phyloP scores from a whole-genome alignment of 257 asterid genomes.

The Voacanga thouarsii region DNA sequence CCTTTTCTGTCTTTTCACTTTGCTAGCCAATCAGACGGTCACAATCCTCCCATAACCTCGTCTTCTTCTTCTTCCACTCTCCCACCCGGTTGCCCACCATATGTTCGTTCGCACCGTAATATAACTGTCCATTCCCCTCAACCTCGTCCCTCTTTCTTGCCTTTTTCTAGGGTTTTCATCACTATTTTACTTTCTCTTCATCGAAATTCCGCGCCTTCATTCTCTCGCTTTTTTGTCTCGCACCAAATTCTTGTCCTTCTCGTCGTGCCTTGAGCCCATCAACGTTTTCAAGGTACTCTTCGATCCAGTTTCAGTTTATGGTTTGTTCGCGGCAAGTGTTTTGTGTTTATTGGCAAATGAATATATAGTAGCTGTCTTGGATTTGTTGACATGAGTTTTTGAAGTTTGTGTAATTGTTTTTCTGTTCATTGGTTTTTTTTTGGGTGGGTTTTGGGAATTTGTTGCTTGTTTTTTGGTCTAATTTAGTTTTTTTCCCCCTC shows the following conservation, averaged over 20 bases:
- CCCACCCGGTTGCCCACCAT: slow-evolving; percentile 3
- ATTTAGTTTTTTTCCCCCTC: neutral
- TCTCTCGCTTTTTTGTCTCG: neutral
- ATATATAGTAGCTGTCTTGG: neutral
- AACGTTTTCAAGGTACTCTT: slow-evolving; percentile 19
- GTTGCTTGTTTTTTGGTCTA: neutral
- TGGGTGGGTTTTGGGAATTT: slow-evolving; percentile 12
- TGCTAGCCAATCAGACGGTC: slow-evolving; percentile 28
- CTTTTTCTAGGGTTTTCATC: slow-evolving; percentile 31
- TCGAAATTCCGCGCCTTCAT: neutral
- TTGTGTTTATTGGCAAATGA: neutral
- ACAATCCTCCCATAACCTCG: slow-evolving; percentile 14
- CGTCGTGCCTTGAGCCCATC: neutral
- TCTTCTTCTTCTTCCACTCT: slow-evolving; percentile 28
- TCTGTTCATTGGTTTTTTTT: slow-evolving; percentile 8
- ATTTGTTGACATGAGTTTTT: neutral
- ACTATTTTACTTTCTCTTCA: neutral
- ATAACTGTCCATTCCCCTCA: slow-evolving; percentile 6
- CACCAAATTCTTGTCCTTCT: neutral
- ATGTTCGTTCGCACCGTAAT: slow-evolving; percentile 21
- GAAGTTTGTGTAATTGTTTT: neutral
- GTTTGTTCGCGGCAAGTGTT: neutral
- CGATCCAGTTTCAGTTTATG: slow-evolving; percentile 13
- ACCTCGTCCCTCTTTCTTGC: slow-evolving; percentile 5
- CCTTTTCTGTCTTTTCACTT: slow-evolving; percentile 32